phyloP scores from a whole-genome alignment of 1,284 basidiomycete species.

The Rhodotorula sp. region DNA sequence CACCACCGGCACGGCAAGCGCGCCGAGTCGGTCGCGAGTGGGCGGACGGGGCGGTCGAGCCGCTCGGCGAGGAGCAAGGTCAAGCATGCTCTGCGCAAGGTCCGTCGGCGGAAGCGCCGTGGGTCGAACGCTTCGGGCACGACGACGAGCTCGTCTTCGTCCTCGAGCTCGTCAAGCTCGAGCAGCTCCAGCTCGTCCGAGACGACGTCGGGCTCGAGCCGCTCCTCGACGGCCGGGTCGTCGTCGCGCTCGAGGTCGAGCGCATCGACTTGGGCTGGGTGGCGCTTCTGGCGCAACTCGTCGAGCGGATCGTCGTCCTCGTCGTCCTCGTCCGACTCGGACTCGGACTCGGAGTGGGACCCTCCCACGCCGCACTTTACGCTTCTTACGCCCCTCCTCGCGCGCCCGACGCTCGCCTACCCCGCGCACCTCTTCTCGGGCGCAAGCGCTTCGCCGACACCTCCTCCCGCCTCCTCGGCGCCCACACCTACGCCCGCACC shows the following conservation, averaged over 20 bases:
- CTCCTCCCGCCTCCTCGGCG: background rate
- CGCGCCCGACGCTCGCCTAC: slow-evolving; percentile 30
- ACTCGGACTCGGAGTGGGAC: slow-evolving; percentile 31
- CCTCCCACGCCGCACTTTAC: slow-evolving; percentile 46
- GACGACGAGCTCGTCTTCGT: slow-evolving; percentile 3
- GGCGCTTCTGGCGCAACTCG: slow-evolving; percentile 47
- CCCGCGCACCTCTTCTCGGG: slow-evolving; percentile 39
- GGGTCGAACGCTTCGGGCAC: slow-evolving; percentile 14
- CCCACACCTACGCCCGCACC: background rate
- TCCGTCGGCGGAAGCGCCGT: slow-evolving; percentile 12
- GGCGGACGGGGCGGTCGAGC: slow-evolving; percentile 36
- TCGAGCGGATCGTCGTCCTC: slow-evolving; percentile 39
- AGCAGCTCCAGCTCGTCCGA: slow-evolving; percentile 32
- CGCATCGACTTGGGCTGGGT: slow-evolving; percentile 43
- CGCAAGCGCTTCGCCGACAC: slow-evolving; percentile 11
- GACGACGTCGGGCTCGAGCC: slow-evolving; percentile 32
- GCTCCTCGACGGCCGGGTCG: slow-evolving; percentile 31
- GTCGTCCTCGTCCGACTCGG: slow-evolving; percentile 25
- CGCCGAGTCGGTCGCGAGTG: slow-evolving; percentile 33
- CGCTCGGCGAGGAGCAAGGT: slow-evolving; percentile 37
- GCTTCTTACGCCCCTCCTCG: slow-evolving; percentile 42
- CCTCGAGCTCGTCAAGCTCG: slow-evolving; percentile 21
- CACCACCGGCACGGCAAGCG: background rate
- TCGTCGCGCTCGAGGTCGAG: slow-evolving; percentile 21
- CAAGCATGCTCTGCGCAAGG: slow-evolving; percentile 33